Conservation (phyloP, 2,329 filamentous ascomycete genomes). For the Arthrobotrys musiformis region DNA sequence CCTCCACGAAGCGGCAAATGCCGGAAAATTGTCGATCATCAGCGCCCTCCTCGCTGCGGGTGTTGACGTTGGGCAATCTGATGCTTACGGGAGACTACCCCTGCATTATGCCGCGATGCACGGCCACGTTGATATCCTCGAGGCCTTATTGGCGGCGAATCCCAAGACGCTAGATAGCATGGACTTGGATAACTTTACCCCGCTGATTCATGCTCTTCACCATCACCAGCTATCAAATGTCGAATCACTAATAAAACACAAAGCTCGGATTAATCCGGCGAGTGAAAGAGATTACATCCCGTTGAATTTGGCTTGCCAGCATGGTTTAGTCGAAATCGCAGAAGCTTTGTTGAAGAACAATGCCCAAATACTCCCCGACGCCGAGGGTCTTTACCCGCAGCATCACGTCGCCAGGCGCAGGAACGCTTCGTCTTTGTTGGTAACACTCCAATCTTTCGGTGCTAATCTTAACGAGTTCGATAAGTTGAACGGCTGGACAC, state of each 20-base stretch:
- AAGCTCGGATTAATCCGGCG: conserved; percentile 84
- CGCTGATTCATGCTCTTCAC: conserved; percentile 92
- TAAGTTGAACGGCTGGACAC: conserved; percentile 97
- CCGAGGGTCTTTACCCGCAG: conserved; percentile 95
- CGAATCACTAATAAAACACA: conserved; percentile 77
- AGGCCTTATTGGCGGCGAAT: conserved; percentile 75
- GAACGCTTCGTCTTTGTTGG: conserved; percentile 79
- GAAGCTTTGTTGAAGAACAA: conserved; percentile 83
- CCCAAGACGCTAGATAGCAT: conserved; percentile 83
- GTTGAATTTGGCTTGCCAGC: conserved; percentile 92
- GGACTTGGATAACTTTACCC: conserved; percentile 97
- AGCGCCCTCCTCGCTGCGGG: conserved; percentile 77
- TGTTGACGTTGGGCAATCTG: conserved; percentile 81
- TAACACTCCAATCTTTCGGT: conserved; percentile 83
- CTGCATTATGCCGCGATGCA: conserved; percentile 97
- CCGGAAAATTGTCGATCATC: conserved; percentile 83
- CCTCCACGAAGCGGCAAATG: conserved; percentile 95
- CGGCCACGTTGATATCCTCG: conserved; percentile 84
- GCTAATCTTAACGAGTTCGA: conserved; percentile 92
- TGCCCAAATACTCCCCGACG: conserved; percentile 87
- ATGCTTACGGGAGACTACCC: conserved; percentile 93
- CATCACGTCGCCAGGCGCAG: conserved; percentile 93
- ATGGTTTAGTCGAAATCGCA: conserved; percentile 85
- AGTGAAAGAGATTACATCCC: conserved; percentile 93
- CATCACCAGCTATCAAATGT: conserved; percentile 85